Base-by-base conservation (phyloP, 192 early-diverging fungal species). In the Coemansia sp. region DNA sequence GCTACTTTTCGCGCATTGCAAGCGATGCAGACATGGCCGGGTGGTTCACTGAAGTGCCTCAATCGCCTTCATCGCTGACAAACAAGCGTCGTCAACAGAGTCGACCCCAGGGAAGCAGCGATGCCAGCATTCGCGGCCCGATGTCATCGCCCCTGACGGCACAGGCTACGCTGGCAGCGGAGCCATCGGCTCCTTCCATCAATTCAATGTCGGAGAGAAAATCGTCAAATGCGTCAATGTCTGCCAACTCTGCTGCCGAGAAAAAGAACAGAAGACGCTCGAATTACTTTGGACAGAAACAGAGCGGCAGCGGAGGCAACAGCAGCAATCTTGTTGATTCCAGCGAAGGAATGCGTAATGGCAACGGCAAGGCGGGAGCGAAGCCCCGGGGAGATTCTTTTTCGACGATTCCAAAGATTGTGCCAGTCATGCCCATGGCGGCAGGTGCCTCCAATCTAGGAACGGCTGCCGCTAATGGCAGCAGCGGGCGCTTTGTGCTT, bases 261-360 rank as follows among this genome's bases (percentile, higher is more conserved):
- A 76, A 76, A 59, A 76, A 76, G 65, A 71, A 58, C 61, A 64
- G 74, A 38, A 65, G 79, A 62, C 67, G 79, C 10, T 81, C 79
- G n/a, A 81, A 81, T 62, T 81, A 81, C 62, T 81, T 81, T 74
- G 58, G 74, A n/a, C 79, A 81, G 64, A 63, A 74, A 44, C 79
- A 75, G 57, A 72, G 67, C 64, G 66, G 67, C 70, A 64, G 47
- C 26, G 54, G 50, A n/a, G 48, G 48, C 48, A 16, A 16, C 48
- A n/a, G 48, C 32, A 32, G 32, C 32, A 32, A 32, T 4, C 48
- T 50, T 50, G 63, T 38, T 21, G 70, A 72, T 53, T 61, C 58
- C 26, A 60, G 18, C 10, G 70, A 72, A 53, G 50, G 50, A 7
- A 53, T 23, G 19, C 37, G 54, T 68, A 10, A 66, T 73, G 64